Evolutionary conservation across 2,329 filamentous ascomycete genomes (phyloP).

Genomic region (Acrocalymma vagum): DNA sequence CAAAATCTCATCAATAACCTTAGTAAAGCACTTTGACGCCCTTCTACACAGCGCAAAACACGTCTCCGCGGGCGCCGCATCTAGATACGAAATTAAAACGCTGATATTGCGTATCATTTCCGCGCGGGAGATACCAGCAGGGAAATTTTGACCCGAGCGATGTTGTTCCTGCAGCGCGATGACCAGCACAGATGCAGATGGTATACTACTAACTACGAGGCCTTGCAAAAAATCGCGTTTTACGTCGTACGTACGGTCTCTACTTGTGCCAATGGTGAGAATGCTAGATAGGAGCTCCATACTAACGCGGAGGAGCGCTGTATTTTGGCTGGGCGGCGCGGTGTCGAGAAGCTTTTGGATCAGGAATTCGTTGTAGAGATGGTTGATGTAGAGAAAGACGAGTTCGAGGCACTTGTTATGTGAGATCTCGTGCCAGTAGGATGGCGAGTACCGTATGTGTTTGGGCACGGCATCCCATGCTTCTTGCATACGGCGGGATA

Average conservation of each 20-base stretch:
- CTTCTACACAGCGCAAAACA: conserved; percentile 45
- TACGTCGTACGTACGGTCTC: conserved; percentile 41
- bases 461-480: conserved; percentile 36
- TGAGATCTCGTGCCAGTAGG: conserved; percentile 38
- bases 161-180: conserved; percentile 39
- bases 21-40: conserved; percentile 36
- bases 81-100: conserved; percentile 51
- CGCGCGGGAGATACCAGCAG: conserved; percentile 39
- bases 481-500: conserved; percentile 35
- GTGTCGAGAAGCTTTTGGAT: conserved; percentile 42
- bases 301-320: conserved; percentile 32
- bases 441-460: conserved; percentile 39
- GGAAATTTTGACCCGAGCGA: conserved; percentile 35
- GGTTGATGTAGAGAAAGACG: conserved; percentile 37
- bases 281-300: conserved; percentile 37
- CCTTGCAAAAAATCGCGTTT: conserved; percentile 39
- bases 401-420: conserved; percentile 43
- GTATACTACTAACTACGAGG: conserved; percentile 39
- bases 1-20: conserved; percentile 40
- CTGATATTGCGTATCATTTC: conserved; percentile 50
- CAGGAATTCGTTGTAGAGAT: conserved; percentile 47
- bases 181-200: conserved; percentile 36
- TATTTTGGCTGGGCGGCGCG: conserved; percentile 30
- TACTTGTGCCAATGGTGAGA: conserved; percentile 34
- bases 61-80: conserved; percentile 41